phyloP scores from a whole-genome alignment of 495 filamentous ascomycete species.

The Daldinia loculata region DNA sequence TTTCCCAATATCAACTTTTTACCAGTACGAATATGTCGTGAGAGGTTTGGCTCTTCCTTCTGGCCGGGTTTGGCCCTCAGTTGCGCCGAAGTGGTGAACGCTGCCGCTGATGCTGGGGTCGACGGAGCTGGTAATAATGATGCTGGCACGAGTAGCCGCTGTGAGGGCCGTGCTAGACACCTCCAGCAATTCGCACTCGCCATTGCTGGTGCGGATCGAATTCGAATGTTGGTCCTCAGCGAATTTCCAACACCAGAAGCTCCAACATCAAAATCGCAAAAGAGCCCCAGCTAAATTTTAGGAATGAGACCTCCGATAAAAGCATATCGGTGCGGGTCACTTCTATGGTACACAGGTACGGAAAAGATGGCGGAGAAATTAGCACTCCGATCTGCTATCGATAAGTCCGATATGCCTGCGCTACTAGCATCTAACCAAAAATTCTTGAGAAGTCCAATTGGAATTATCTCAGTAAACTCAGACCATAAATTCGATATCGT shows the following conservation, averaged over 20 bases:
- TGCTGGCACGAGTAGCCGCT: conserved; percentile 32
- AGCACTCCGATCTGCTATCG: conserved; percentile 30
- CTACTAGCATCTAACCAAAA: conserved; percentile 39
- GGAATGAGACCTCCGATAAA: conserved; percentile 17
- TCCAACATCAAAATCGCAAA: conserved; percentile 30
- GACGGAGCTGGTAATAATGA: conserved; percentile 48
- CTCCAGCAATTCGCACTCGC: conserved; percentile 73
- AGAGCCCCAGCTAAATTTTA: conserved; percentile 32
- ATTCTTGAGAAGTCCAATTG: conserved; percentile 30
- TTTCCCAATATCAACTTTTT: conserved; percentile 54
- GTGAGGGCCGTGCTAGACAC: conserved; percentile 68
- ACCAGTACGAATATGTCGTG: conserved; percentile 46
- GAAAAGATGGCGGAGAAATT: conserved; percentile 31
- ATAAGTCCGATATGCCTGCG: conserved; percentile 14
- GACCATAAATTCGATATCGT: too few species aligned
- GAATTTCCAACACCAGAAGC: conserved; percentile 34
- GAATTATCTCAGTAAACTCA: too few species aligned
- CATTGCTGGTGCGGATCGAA: conserved; percentile 60
- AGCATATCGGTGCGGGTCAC: conserved; percentile 20
- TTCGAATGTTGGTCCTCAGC: conserved; percentile 40
- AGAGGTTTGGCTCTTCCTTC: conserved; percentile 18
- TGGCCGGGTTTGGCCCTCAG: conserved; percentile 44
- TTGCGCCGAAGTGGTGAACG: conserved; percentile 55
- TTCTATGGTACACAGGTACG: background rate
- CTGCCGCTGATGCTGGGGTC: conserved; percentile 52